Percentiles rank a stretch among this genome's conserved stretches.
Evolutionary conservation across 2,329 filamentous ascomycete genomes (phyloP).

Genomic region (Clarireedia paspali): DNA sequence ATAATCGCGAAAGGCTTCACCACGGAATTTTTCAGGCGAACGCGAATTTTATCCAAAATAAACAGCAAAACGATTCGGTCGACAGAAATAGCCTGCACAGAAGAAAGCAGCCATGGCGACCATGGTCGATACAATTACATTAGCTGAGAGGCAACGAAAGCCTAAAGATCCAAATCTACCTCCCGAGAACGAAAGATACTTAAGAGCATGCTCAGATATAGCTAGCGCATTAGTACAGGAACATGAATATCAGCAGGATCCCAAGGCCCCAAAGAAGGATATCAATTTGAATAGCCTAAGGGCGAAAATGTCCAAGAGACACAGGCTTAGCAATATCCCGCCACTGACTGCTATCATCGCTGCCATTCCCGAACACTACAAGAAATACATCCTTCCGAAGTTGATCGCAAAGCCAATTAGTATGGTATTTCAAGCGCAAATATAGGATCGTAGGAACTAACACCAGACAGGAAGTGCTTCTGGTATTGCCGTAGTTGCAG

Average conservation of each 20-base stretch:
- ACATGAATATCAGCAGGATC: conserved; percentile 73
- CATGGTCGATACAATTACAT: conserved; percentile 49
- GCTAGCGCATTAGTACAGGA: conserved; percentile 91
- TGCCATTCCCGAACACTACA: conserved; percentile 98
- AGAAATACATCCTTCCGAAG: conserved; percentile 96
- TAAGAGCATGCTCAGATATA: conserved; percentile 92
- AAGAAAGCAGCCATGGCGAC: conserved; percentile 45
- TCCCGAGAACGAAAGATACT: conserved; percentile 89
- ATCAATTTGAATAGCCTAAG: conserved; percentile 88
- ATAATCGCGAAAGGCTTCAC: too few species aligned
- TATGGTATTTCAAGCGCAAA: conserved; percentile 34
- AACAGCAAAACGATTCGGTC: too few species aligned
- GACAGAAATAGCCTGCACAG: too few species aligned
- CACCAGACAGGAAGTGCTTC: conserved; percentile 69
- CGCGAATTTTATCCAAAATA: too few species aligned
- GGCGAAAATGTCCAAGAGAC: conserved; percentile 85
- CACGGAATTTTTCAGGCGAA: neutral
- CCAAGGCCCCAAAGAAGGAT: conserved; percentile 67
- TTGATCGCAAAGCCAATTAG: conserved; percentile 94
- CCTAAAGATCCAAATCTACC: conserved; percentile 69
- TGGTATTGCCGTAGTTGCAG: conserved; percentile 94
- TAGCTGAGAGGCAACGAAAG: conserved; percentile 41
- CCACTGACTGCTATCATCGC: conserved; percentile 95
- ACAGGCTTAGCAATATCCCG: conserved; percentile 78
- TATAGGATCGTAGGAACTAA: conserved; percentile 12